These are phyloP conservation scores for Talaromyces sp. DNA, from an alignment of 2,329 filamentous ascomycete species.

Conservation along the genomic window DNA sequence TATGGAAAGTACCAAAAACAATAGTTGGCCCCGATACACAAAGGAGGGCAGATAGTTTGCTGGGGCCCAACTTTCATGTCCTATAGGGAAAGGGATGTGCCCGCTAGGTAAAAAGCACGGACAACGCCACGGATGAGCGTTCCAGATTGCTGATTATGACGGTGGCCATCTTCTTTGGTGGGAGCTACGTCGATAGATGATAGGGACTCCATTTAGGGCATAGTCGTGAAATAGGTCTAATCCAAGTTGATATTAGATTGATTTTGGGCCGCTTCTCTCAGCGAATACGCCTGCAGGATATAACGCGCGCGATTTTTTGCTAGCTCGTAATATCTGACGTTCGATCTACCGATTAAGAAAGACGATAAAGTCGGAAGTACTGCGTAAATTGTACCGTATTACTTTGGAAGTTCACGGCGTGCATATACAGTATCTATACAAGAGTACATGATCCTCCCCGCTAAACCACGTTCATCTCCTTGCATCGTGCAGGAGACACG, in stretches of 20 bases:
- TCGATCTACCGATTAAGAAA: constrained; percentile 3
- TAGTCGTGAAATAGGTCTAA: neutral
- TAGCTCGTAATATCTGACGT: neutral
- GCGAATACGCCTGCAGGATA: neutral
- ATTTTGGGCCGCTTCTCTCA: too few relatives aligned
- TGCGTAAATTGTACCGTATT: neutral
- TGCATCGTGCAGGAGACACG: constrained; percentile 12
- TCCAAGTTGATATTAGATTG: neutral
- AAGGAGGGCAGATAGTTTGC: neutral
- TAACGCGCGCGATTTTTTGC: neutral
- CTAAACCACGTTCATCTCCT: constrained; percentile 25
- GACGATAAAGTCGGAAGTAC: neutral
- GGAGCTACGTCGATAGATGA: constrained; percentile 4
- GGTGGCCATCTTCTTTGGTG: neutral
- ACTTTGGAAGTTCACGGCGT: neutral
- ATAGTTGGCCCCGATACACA: neutral
- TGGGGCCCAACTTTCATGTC: neutral
- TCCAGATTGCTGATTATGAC: constrained; percentile 3
- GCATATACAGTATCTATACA: neutral
- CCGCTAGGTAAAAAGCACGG: constrained; percentile 5
- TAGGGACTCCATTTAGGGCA: neutral
- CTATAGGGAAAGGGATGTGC: neutral
- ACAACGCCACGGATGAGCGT: constrained; percentile 1
- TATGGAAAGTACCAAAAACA: constrained; percentile 3
- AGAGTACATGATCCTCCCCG: neutral